phyloP scores from a whole-genome alignment of 306 rosid species.

The Quercus variabilis region DNA sequence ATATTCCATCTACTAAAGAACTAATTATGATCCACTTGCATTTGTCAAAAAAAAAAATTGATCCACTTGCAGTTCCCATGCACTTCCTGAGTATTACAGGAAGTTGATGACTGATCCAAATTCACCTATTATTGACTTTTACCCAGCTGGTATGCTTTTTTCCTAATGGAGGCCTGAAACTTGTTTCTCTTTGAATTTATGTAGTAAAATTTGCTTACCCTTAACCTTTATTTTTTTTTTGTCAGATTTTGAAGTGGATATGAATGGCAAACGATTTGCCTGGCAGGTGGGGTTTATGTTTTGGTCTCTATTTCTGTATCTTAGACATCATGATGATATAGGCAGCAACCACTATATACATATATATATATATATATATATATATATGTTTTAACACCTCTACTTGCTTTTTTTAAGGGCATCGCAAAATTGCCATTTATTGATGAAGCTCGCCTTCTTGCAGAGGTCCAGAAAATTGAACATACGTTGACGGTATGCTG shows the following conservation, averaged over 20 bases:
- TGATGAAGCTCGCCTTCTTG: conserved; percentile 88
- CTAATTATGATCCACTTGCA: conserved; percentile 37
- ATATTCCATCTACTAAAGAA: neutral
- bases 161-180: neutral
- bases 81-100: conserved; percentile 84
- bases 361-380: neutral
- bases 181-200: neutral
- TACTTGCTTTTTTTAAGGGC: conserved; percentile 53
- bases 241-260: conserved; percentile 97
- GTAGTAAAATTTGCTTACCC: neutral
- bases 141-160: conserved; percentile 70
- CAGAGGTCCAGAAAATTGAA: conserved; percentile 73
- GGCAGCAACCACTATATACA: neutral
- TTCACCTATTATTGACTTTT: conserved; percentile 90
- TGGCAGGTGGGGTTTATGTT: conserved; percentile 76
- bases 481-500: conserved; percentile 63
- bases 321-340: neutral
- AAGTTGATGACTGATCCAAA: conserved; percentile 77
- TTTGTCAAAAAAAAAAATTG: neutral
- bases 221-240: conserved; percentile 21
- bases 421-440: conserved; percentile 95
- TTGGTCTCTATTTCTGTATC: conserved; percentile 6
- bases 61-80: conserved; percentile 74
- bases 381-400: conserved; percentile 2
- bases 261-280: conserved; percentile 95